Percentiles rank a stretch among this genome's conserved stretches.
These are phyloP conservation scores for Fagopyrum tataricum DNA, from an alignment of 148 eudicot species.

Conservation along the genomic window DNA sequence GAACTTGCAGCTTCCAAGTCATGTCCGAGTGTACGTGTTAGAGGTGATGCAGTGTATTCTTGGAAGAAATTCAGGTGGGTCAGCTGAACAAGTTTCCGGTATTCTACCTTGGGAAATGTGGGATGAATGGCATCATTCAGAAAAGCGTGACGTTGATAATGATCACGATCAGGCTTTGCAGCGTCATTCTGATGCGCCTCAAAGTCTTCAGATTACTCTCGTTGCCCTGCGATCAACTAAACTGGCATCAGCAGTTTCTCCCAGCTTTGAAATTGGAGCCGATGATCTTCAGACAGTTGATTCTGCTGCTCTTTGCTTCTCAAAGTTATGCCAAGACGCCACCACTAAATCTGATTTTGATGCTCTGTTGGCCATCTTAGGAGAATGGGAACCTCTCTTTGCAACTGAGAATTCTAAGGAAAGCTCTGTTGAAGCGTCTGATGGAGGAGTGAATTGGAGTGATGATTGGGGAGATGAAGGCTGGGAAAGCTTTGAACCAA, in stretches of 20 bases:
- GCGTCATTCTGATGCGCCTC: conserved; percentile 43
- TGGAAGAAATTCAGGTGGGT: conserved; percentile 36
- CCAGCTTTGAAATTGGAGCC: conserved; percentile 47
- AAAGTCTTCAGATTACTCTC: conserved; percentile 56
- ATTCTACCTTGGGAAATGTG: conserved; percentile 85
- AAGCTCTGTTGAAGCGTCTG: conserved; percentile 33
- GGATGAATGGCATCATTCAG: conserved; percentile 37
- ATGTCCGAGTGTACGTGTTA: conserved; percentile 59
- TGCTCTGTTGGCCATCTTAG: conserved; percentile 52
- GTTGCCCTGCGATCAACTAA: conserved; percentile 81
- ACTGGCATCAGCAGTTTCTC: conserved; percentile 54
- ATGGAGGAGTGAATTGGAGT: conserved; percentile 48
- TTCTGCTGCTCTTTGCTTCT: conserved; percentile 76
- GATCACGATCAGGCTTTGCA: conserved; percentile 25
- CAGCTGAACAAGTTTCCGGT: conserved; percentile 32
- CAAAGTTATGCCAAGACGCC: conserved; percentile 50
- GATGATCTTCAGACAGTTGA: conserved; percentile 62
- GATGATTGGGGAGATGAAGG: conserved; percentile 94
- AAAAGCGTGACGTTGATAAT: conserved; percentile 20
- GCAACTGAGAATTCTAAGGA: conserved; percentile 27
- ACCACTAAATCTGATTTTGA: conserved; percentile 42
- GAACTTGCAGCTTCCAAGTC: conserved; percentile 65
- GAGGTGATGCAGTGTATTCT: conserved; percentile 78
- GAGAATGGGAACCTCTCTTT: conserved; percentile 79
- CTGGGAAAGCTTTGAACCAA: conserved; percentile 81